These are phyloP conservation scores for Neurospora crassa DNA, from an alignment of 2,329 filamentous ascomycete species.

Conservation along the genomic window DNA sequence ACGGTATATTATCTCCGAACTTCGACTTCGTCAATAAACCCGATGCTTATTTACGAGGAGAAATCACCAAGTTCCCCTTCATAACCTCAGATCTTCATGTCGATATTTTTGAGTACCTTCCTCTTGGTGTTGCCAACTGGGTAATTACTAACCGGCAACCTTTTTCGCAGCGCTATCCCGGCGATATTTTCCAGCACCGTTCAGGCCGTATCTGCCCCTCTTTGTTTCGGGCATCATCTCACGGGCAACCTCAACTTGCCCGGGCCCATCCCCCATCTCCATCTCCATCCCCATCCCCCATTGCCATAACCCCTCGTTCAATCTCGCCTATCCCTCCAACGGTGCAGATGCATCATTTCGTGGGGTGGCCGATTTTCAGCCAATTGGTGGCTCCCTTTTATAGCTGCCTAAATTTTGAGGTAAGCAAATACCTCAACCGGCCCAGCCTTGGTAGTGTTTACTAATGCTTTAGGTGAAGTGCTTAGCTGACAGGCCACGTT, in stretches of 20 bases:
- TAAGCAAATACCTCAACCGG: no score
- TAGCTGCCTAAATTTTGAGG: no score
- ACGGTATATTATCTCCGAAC: background rate
- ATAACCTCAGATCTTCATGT: background rate
- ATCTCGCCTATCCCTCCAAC: background rate
- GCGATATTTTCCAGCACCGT: background rate
- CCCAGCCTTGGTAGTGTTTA: no score
- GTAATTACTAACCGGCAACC: background rate
- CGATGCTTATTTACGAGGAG: background rate
- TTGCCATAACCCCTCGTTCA: background rate
- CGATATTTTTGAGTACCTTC: background rate
- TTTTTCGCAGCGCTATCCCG: background rate
- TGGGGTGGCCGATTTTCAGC: no score
- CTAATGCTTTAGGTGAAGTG: no score
- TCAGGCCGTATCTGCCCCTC: background rate
- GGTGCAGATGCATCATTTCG: no score
- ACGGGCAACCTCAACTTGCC: background rate
- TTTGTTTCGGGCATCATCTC: background rate
- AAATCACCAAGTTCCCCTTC: background rate
- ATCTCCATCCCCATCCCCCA: background rate
- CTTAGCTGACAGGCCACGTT: no score
- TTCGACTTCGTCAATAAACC: background rate
- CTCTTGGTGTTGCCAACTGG: no score
- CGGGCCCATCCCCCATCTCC: background rate
- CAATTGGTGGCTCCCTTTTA: no score